These are phyloP conservation scores for Irpex sp. DNA, from an alignment of 1,284 basidiomycete species.

Conservation along the genomic window DNA sequence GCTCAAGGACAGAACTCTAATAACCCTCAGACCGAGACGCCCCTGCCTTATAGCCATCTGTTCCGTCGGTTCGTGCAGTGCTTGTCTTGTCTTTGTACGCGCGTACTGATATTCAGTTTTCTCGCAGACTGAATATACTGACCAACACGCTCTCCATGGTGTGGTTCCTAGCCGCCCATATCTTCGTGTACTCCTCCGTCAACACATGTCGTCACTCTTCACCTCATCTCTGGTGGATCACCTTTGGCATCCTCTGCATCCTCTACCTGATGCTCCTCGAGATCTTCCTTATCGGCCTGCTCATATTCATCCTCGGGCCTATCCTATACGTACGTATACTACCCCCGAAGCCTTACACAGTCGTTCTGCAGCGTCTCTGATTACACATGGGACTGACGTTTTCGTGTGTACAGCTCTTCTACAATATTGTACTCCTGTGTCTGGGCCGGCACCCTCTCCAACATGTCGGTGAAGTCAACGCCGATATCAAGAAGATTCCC, in stretches of 20 bases:
- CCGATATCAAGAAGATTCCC: conserved; percentile 71
- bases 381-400: neutral
- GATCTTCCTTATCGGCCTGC: conserved; percentile 64
- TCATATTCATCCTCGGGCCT: conserved; percentile 75
- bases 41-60: conserved; percentile 14
- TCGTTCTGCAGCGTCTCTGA: too few relatives aligned
- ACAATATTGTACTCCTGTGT: conserved; percentile 73
- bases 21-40: neutral
- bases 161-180: conserved; percentile 78
- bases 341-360: conserved; percentile 8
- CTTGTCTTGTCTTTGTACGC: neutral
- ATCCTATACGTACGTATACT: conserved; percentile 57
- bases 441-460: conserved; percentile 74
- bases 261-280: conserved; percentile 75
- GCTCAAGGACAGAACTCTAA: neutral
- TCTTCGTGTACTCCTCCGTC: conserved; percentile 71
- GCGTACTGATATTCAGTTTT: neutral
- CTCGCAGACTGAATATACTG: conserved; percentile 56
- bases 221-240: conserved; percentile 81
- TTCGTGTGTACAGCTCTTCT: conserved; percentile 48
- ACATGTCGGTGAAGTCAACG: conserved; percentile 65
- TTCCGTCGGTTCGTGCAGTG: conserved; percentile 34
- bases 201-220: conserved; percentile 65
- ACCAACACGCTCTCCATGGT: conserved; percentile 65
- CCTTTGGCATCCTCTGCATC: conserved; percentile 73